Base-by-base conservation (phyloP, 2,329 filamentous ascomycete species). In the Fusarium subtropicale region DNA sequence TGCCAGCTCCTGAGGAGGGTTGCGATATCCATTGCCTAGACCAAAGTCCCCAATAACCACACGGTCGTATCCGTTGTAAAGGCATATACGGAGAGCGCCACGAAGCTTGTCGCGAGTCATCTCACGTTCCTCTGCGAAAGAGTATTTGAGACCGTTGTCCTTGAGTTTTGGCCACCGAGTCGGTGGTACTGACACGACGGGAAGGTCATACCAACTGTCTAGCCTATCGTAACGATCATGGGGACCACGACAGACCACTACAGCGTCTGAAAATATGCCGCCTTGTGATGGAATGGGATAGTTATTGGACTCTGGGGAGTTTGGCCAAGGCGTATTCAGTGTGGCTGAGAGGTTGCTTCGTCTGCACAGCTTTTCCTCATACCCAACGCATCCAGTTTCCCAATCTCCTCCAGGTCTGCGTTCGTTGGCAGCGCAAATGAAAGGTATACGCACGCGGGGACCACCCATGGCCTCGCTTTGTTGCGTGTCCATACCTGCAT, bases 361-460 rank as follows among this genome's bases (percentile, higher is more conserved):
- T 64, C 91, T 86, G 74, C 91, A 92, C 38, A 94, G 85, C 69
- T 90, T 90, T 78, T 94, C 92, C 80, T 83, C 81, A 64, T 82
- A 82, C 34, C 81, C 81, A 4, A 80, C 77, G 15, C 80, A 83
- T 64, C 84, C 85, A 9, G 86, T 91, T 72, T 93, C 91, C 92
- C 92, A 94, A 76, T 94, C 91, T n/a, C 92, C 92, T 12, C 92
- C 92, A 1, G 91, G 86, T 38, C 90, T 85, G 75, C 90, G 91
- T 76, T 94, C 91, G 79, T 94, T 92, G 48, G 92, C 92, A 57
- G 89, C 87, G 70, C 91, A 92, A 66, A 93, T 87, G 61, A 92
- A 89, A 1, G 90, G 88, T 57, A 92, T 85, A 4, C 81, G 78
- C 38, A 81, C 73, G 51, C 79, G 73, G 33, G 73, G 60, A 6